A percentile compares a stretch with the other conserved stretches of the same genome.
Evolutionary conservation across 371 early-diverging fungal species (phyloP).

Genomic region (Lichtheimia ornata): DNA sequence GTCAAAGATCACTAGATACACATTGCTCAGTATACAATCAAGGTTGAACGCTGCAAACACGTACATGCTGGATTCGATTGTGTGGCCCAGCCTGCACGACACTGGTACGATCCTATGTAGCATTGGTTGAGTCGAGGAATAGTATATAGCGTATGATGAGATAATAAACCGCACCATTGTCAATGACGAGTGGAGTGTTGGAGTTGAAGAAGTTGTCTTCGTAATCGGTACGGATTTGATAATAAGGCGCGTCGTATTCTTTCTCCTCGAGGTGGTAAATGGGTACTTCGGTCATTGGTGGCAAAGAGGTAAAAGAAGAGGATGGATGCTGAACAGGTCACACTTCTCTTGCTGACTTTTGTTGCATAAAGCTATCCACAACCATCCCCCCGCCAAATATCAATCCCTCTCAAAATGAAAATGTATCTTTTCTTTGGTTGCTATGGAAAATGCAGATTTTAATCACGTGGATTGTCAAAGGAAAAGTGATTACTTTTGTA

Average conservation of each 20-base stretch:
- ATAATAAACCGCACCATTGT: slow-evolving; percentile 48
- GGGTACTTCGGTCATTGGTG: slow-evolving; percentile 9
- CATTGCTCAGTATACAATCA: neutral
- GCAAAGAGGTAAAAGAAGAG: too few relatives aligned
- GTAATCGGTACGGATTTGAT: slow-evolving; percentile 18
- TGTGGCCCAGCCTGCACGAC: slow-evolving; percentile 84
- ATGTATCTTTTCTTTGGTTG: too few relatives aligned
- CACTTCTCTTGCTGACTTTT: too few relatives aligned
- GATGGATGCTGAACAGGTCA: too few relatives aligned
- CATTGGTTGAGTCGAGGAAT: neutral
- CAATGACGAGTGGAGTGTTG: slow-evolving; percentile 62
- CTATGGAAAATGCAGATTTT: too few relatives aligned
- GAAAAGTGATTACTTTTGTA: too few relatives aligned
- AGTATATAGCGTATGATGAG: neutral
- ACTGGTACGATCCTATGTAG: slow-evolving; percentile 69
- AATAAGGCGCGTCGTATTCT: slow-evolving; percentile 23
- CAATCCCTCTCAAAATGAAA: too few relatives aligned
- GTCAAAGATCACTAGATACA: slow-evolving; percentile 71
- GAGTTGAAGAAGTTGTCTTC: slow-evolving; percentile 4
- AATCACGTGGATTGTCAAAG: too few relatives aligned
- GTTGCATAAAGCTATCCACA: too few relatives aligned
- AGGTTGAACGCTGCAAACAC: slow-evolving; percentile 9
- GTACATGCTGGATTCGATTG: slow-evolving; percentile 65
- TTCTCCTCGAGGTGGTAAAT: slow-evolving; percentile 23
- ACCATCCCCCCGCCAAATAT: too few relatives aligned